Base-by-base conservation (phyloP, 306 rosid species). In the Glycine tomentella region DNA sequence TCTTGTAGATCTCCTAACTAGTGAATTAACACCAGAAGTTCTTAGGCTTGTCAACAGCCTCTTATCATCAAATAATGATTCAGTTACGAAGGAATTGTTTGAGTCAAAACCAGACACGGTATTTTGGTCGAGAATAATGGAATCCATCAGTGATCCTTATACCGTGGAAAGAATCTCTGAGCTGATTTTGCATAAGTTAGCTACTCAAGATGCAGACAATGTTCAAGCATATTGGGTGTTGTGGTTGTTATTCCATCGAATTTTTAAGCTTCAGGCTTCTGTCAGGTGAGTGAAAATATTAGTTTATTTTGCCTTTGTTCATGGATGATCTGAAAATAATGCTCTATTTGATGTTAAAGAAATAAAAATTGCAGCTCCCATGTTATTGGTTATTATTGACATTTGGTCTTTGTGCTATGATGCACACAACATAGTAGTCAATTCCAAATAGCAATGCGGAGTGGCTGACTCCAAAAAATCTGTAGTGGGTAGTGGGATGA, bases 201-300 rank as follows among this genome's bases (percentile, higher is more conserved):
- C 89, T 69, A 81, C 85, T 69, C 83, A 77, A 76, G 79, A 81
- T 49, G 90, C 80, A 66, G 86, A 84, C 88, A 97, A 93, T 87
- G 80, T 91, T 75, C 90, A 91, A 85, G 97, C 93, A 31, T 93
- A 91, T 81, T 93, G 99, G 99, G 86, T 89, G 80, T 84, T 95
- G 52, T 95, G 99, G 99, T 77, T 93, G 62, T 83, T 91, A 73
- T 95, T 93, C 83, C 84, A 88, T 85, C 90, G 81, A 62, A 80
- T 7, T 72, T 72, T 84, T 69, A 86, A 67, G 74, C 75, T 61
- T 69, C 98, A 82, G 59, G 80, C 84, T 81, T 93, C 97, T 42
- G 84, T 87, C 49, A 91, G 99, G 99, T 93, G 38, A 71, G 94
- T 86, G 77, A 74, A 36, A 63, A 36, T 63, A 49, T 34, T 70